A percentile compares a stretch with the other conserved stretches of the same genome.
phyloP scores from a whole-genome alignment of 306 rosid genomes.

The Rubus idaeus region DNA sequence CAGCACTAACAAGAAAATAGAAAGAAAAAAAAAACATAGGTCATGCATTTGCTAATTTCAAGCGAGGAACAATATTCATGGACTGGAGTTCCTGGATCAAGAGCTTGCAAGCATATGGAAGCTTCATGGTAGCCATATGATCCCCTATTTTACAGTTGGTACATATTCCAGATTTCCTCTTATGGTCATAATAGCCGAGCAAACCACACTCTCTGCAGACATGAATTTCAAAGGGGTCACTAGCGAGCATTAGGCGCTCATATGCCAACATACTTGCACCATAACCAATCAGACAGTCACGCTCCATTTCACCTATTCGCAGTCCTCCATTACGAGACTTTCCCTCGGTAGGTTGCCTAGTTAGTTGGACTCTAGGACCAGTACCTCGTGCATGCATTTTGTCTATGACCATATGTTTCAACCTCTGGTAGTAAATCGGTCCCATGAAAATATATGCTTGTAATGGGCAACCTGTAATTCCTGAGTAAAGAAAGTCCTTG shows the following conservation, averaged over 20 bases:
- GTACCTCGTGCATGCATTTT: conserved; percentile 93
- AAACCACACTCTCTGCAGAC: conserved; percentile 81
- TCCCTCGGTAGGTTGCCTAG: conserved; percentile 94
- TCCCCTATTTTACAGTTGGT: conserved; percentile 83
- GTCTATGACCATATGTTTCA: conserved; percentile 95
- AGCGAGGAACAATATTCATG: conserved; percentile 86
- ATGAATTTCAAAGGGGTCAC: conserved; percentile 89
- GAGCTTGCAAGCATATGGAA: conserved; percentile 98
- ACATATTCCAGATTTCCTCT: conserved; percentile 70
- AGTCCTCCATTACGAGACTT: conserved; percentile 89
- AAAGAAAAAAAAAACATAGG: neutral
- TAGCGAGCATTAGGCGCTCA: conserved; percentile 83
- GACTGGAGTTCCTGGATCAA: conserved; percentile 94
- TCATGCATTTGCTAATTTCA: conserved; percentile 60
- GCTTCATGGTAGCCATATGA: conserved; percentile 66
- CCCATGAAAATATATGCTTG: conserved; percentile 99
- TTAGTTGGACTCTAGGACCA: conserved; percentile 63
- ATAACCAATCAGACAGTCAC: conserved; percentile 82
- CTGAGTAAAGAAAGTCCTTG: conserved; percentile 90
- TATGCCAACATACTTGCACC: conserved; percentile 90
- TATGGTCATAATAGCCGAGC: conserved; percentile 80
- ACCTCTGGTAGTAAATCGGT: conserved; percentile 93
- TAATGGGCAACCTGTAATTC: conserved; percentile 82
- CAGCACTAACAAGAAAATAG: neutral
- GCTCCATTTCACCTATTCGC: conserved; percentile 97